Percentiles rank a stretch among this genome's conserved stretches.
Conservation (phyloP, 495 filamentous ascomycete genomes). For the Lichina pygmaea region DNA sequence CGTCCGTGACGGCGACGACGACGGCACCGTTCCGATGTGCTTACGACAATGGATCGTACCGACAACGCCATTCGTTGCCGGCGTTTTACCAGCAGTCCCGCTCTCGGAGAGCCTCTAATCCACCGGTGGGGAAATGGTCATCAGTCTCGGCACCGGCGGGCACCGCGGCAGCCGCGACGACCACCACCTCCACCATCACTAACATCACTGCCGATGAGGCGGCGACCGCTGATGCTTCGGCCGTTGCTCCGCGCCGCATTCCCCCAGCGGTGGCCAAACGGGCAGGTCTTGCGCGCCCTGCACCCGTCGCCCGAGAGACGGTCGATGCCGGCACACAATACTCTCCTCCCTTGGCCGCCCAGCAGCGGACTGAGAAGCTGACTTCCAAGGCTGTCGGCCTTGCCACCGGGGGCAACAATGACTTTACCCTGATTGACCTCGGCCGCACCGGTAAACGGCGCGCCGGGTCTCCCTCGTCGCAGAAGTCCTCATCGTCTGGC, state of each 20-base stretch:
- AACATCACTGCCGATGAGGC: not conserved
- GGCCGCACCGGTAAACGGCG: slow-evolving; percentile 5
- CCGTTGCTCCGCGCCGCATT: too few relatives aligned
- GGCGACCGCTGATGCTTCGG: too few relatives aligned
- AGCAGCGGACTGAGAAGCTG: not conserved
- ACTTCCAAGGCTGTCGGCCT: not conserved
- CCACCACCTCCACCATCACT: slow-evolving; percentile 1
- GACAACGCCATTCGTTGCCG: not conserved
- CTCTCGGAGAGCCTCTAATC: too few relatives aligned
- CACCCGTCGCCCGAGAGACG: not conserved
- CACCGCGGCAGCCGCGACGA: slow-evolving; percentile 1
- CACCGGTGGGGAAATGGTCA: too few relatives aligned
- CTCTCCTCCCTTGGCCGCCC: slow-evolving; percentile 13
- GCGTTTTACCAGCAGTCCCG: slow-evolving; percentile 3
- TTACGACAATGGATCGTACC: not conserved
- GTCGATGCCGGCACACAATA: slow-evolving; percentile 27
- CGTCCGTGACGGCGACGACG: not conserved
- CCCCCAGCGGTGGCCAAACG: too few relatives aligned
- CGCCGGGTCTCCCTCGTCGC: slow-evolving; percentile 6
- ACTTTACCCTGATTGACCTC: not conserved
- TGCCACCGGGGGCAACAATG: not conserved
- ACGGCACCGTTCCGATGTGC: not conserved
- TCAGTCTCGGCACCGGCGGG: too few relatives aligned
- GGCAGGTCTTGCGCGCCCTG: too few relatives aligned
- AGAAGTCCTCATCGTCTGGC: slow-evolving; percentile 1